phyloP scores from a whole-genome alignment of 179 eudicot species.

The Carnegiea gigantea region DNA sequence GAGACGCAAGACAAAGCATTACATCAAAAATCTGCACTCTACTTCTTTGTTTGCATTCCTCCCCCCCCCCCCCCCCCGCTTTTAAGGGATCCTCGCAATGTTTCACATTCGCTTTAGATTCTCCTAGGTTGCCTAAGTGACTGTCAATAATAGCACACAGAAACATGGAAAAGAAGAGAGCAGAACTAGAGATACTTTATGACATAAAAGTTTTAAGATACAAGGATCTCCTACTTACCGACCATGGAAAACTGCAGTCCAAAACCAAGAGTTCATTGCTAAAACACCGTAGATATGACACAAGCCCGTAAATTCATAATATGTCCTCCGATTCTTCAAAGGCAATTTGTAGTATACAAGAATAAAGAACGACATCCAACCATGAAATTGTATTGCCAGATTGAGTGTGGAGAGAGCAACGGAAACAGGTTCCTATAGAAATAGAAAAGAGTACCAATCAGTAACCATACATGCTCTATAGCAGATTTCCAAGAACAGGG shows the following conservation, averaged over 20 bases:
- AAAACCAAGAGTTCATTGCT: constrained; percentile 86
- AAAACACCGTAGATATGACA: constrained; percentile 75
- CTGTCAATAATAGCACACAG: too few species aligned
- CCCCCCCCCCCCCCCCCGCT: too few species aligned
- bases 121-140: not conserved
- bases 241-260: constrained; percentile 83
- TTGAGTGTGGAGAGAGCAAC: constrained; percentile 78
- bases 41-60: too few species aligned
- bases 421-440: constrained; percentile 75
- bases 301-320: constrained; percentile 63
- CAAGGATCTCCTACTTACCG: constrained; percentile 44
- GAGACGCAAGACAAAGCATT: too few species aligned
- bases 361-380: constrained; percentile 78
- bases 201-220: not conserved
- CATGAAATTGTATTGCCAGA: constrained; percentile 88
- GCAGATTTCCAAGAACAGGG: constrained; percentile 4
- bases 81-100: too few species aligned
- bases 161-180: too few species aligned
- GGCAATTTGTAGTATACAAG: constrained; percentile 73
- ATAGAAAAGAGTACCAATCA: not conserved
- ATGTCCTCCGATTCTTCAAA: constrained; percentile 50
- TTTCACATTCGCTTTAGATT: not conserved
- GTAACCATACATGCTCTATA: not conserved
- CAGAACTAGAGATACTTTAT: not conserved
- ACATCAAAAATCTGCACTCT: too few species aligned